Percentiles rank a stretch among this genome's conserved stretches.
phyloP scores from a whole-genome alignment of 768 basidiomycete species.

The Aureoboletus auriporus region DNA sequence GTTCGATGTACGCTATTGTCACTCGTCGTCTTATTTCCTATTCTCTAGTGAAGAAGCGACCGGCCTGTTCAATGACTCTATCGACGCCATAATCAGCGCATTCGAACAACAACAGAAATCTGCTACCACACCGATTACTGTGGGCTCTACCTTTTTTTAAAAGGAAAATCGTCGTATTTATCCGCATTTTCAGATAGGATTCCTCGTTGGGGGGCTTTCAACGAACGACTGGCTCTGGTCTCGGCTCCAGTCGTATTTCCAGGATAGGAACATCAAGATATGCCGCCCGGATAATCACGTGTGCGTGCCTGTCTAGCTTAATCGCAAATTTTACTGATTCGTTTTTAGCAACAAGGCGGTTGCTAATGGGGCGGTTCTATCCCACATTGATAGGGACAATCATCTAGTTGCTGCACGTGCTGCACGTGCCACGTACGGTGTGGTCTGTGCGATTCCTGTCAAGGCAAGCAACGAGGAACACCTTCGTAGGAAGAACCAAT shows the following conservation, averaged over 20 bases:
- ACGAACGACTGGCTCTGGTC: constrained; percentile 6
- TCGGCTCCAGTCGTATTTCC: constrained; percentile 12
- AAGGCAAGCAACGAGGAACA: constrained; percentile 3
- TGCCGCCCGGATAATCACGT: constrained; percentile 12
- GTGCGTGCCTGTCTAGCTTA: background rate
- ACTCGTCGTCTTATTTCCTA: background rate
- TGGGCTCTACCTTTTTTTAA: background rate
- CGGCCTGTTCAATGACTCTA: constrained; percentile 4
- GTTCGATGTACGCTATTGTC: background rate
- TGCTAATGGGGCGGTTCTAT: constrained; percentile 4
- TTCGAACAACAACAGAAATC: constrained; percentile 11
- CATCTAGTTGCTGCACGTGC: background rate
- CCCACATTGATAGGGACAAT: background rate
- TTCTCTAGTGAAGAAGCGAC: constrained; percentile 5
- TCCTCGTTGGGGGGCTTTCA: constrained; percentile 11
- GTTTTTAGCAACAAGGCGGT: constrained; percentile 11
- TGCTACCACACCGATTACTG: background rate
- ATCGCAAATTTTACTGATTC: background rate
- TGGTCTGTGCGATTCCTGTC: constrained; percentile 2
- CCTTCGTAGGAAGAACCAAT: constrained; percentile 1
- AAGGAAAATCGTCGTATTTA: background rate
- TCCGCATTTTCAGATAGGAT: constrained; percentile 2
- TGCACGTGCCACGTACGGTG: constrained; percentile 1
- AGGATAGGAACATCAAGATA: background rate
- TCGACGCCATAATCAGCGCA: constrained; percentile 6